phyloP scores from a whole-genome alignment of 371 early-diverging fungal genomes.

The Chytridium lagenaria region DNA sequence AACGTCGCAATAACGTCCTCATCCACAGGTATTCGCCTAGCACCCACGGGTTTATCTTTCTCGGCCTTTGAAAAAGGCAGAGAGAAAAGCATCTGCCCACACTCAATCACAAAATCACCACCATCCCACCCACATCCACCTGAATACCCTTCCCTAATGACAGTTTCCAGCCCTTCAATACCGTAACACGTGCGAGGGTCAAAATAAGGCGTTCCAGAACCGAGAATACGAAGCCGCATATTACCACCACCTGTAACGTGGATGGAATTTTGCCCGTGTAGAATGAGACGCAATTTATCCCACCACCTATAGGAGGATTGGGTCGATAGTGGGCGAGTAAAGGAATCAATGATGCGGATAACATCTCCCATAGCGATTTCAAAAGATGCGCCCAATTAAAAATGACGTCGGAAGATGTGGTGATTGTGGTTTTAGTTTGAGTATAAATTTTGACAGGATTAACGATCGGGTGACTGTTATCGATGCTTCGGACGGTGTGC shows the following conservation, averaged over 20 bases:
- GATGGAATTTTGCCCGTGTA: conserved; percentile 66
- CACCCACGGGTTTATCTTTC: conserved; percentile 18
- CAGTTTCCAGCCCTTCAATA: conserved; percentile 52
- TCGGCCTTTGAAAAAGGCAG: conserved; percentile 33
- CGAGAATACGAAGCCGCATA: conserved; percentile 55
- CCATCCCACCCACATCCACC: conserved; percentile 37
- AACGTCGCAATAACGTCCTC: conserved; percentile 46
- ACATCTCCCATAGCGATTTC: conserved; percentile 74
- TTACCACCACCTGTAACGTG: conserved; percentile 67
- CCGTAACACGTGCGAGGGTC: conserved; percentile 49
- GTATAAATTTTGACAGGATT: conserved; percentile 72
- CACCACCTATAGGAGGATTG: conserved; percentile 76
- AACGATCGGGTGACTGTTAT: conserved; percentile 56
- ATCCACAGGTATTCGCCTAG: conserved; percentile 22
- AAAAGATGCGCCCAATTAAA: conserved; percentile 64
- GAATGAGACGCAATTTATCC: conserved; percentile 75
- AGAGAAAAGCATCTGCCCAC: conserved; percentile 49
- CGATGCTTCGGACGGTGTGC: conserved; percentile 29
- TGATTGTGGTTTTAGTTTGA: conserved; percentile 58
- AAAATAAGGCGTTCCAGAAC: conserved; percentile 53
- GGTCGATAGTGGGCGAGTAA: conserved; percentile 71
- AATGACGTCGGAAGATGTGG: conserved; percentile 40
- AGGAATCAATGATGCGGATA: conserved; percentile 63
- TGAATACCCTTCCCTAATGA: conserved; percentile 41
- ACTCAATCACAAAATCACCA: conserved; percentile 53